A percentile compares a stretch with the other conserved stretches of the same genome.
Evolutionary conservation across 1,139 yeast species (phyloP).

Genomic region (Torulaspora pretoriensis): DNA sequence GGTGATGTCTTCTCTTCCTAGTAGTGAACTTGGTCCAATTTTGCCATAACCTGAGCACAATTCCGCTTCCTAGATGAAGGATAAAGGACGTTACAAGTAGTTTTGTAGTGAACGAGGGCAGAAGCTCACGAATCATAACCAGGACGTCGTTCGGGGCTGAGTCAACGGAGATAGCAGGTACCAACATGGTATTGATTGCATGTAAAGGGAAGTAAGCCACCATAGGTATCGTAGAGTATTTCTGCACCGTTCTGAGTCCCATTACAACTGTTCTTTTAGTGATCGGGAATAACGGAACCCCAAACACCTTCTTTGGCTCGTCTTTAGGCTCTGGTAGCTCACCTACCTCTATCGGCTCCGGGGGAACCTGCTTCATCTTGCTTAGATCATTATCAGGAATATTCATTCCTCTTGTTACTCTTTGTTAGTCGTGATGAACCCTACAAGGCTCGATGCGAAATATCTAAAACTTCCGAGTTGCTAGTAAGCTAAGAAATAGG

Average conservation of each 20-base stretch:
- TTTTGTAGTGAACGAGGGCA: conserved; percentile 20
- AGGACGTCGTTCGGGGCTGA: conserved; percentile 27
- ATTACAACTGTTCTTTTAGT: conserved; percentile 11
- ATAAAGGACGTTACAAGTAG: conserved; percentile 17
- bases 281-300: conserved; percentile 14
- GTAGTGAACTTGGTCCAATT: conserved; percentile 8
- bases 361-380: conserved; percentile 19
- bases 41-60: conserved; percentile 19
- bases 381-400: conserved; percentile 3
- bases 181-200: conserved; percentile 24
- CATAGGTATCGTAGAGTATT: conserved; percentile 25
- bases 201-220: conserved; percentile 27
- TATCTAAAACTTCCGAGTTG: background rate
- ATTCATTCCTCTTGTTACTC: background rate
- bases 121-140: conserved; percentile 26
- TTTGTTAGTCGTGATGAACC: background rate
- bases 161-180: conserved; percentile 23
- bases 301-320: conserved; percentile 10
- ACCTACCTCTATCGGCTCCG: conserved; percentile 18
- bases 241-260: conserved; percentile 19
- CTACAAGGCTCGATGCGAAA: background rate
- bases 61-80: conserved; percentile 22
- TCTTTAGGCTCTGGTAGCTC: conserved; percentile 12
- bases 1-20: conserved; percentile 4
- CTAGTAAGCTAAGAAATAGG: background rate